These are phyloP conservation scores for Aquilaria sinensis DNA, from an alignment of 345 rosid genomes.

Conservation along the genomic window DNA sequence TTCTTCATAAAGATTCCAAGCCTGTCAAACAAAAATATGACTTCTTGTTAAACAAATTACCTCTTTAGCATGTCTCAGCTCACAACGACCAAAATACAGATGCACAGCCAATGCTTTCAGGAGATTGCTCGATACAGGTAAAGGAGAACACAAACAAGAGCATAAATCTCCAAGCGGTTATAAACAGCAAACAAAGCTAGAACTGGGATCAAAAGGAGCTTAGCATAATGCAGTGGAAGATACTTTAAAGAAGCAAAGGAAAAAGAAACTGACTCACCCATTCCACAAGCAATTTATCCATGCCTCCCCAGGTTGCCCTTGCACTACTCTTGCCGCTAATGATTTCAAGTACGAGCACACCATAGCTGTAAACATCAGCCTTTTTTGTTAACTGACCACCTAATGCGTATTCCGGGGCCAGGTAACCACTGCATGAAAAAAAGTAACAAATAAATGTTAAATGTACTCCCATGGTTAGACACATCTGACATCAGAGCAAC, in stretches of 20 bases:
- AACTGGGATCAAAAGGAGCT: background rate
- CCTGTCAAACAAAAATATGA: constrained; percentile 20
- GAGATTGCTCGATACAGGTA: background rate
- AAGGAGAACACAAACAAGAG: background rate
- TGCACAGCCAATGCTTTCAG: background rate
- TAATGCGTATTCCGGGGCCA: constrained; percentile 70
- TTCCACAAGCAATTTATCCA: constrained; percentile 42
- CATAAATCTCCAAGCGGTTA: background rate
- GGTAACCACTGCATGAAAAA: constrained; percentile 55
- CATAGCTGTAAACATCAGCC: constrained; percentile 75
- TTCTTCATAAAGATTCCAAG: constrained; percentile 54
- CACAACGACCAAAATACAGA: background rate
- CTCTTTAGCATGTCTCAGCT: background rate
- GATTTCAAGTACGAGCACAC: constrained; percentile 56
- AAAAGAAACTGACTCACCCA: constrained; percentile 28
- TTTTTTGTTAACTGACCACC: constrained; percentile 68
- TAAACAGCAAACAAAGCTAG: background rate
- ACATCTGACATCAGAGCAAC: background rate
- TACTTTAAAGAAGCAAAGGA: background rate
- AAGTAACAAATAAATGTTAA: background rate
- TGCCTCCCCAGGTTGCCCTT: constrained; percentile 38
- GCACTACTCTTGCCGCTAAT: constrained; percentile 51
- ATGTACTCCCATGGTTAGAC: background rate
- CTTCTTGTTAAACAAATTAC: background rate
- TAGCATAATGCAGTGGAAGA: no score